Percentiles rank a stretch among this genome's conserved stretches.
phyloP scores from a whole-genome alignment of 768 basidiomycete genomes.

The Cyathus striatus region DNA sequence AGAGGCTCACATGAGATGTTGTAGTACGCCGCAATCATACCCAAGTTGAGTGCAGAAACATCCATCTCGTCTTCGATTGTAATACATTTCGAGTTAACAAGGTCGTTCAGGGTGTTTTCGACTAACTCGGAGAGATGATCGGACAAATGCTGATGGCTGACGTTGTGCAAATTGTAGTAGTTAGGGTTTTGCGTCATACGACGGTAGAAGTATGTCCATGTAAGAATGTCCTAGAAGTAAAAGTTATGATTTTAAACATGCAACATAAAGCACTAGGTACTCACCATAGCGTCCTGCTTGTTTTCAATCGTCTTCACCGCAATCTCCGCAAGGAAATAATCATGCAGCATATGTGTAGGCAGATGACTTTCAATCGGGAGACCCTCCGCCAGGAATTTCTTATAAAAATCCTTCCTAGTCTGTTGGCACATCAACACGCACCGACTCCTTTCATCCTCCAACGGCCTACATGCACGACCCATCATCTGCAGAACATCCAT shows the following conservation, averaged over 20 bases:
- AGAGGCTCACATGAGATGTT: conserved; percentile 76
- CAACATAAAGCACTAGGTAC: conserved; percentile 10
- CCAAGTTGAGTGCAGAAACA: conserved; percentile 84
- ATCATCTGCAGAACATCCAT: conserved; percentile 99
- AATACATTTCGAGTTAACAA: conserved; percentile 95
- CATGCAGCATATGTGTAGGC: conserved; percentile 85
- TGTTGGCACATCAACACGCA: conserved; percentile 98
- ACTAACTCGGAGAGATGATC: conserved; percentile 96
- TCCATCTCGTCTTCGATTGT: conserved; percentile 95
- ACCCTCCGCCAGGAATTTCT: conserved; percentile 97
- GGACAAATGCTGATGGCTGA: conserved; percentile 91
- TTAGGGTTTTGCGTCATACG: conserved; percentile 97
- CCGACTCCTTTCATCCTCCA: conserved; percentile 82
- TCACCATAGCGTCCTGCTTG: conserved; percentile 93
- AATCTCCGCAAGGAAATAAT: conserved; percentile 97
- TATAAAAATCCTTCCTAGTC: conserved; percentile 97
- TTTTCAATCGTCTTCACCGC: conserved; percentile 99
- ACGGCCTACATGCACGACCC: conserved; percentile 93
- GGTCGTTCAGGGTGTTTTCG: conserved; percentile 85
- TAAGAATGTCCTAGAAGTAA: conserved; percentile 75
- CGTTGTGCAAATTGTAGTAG: conserved; percentile 91
- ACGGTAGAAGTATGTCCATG: conserved; percentile 98
- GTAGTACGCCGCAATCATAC: conserved; percentile 98
- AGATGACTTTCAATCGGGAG: conserved; percentile 95
- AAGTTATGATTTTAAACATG: not conserved